Base-by-base conservation (phyloP, 768 basidiomycete genomes). In the Candolleomyces eurysporus region DNA sequence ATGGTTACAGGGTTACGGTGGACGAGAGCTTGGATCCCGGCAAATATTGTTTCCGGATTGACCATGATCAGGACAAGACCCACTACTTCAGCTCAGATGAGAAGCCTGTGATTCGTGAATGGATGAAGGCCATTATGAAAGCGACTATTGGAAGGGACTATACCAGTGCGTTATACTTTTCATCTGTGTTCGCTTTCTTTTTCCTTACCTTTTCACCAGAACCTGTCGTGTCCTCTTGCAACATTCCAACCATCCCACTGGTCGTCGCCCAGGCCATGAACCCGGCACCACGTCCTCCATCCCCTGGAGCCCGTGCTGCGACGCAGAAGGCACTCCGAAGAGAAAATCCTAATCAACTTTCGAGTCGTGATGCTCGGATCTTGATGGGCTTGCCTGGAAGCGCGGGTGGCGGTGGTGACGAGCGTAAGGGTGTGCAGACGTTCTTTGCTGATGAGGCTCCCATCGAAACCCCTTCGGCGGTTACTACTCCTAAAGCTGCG, bases 111-210 rank as follows among this genome's bases (percentile, higher is more conserved):
- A 83, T 97, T 52, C 86, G 97, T n/a, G 94, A 94, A 65, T 98
- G 97, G 96, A 98, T 98, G 97, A 99, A 98, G 78, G 94, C 96
- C 8, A 86, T 99, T 66, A 98, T 98, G 94, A 99, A 98, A 72
- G 94, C 96, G 2, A 98, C 96, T 13, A 99, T 99, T 66, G 89
- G 86, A 9, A 80, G 97, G 59, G 97, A 98, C 72, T 98, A 96
- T 70, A 84, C 89, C 9, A 90, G 94, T 96, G 68, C 43, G 89
- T 80, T 43, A 8, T 7, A 39, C 32, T 5, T 50, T 22, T 17
- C 53, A 13, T 19, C 5, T 26, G 31, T 64, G 42, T 59, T 56
- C 48, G 68, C 75, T 45, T 13, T 45, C 32, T n/a, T n/a, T 42
- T 45, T 58, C 50, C 32, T 19, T 9, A 14, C 19, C 54, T 36